Evolutionary conservation across 2,329 filamentous ascomycete genomes (phyloP).

Genomic region (Claviceps pazoutovae): DNA sequence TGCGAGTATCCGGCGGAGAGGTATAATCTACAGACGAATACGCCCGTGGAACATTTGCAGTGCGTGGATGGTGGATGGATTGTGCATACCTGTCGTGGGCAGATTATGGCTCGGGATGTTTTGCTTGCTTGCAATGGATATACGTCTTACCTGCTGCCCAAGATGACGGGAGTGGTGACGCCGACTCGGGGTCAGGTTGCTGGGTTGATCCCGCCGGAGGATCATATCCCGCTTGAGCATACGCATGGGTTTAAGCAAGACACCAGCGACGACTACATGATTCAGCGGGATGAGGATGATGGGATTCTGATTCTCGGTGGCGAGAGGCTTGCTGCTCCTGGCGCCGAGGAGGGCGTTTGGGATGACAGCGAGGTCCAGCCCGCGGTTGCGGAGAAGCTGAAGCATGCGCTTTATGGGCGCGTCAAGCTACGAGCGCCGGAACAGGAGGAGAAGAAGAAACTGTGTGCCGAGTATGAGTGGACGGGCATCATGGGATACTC

Average conservation of each 20-base stretch:
- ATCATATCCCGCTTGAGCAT: constrained; percentile 29
- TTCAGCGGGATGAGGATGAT: constrained; percentile 47
- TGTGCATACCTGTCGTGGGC: constrained; percentile 55
- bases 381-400: constrained; percentile 41
- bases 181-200: constrained; percentile 65
- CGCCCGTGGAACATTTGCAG: constrained; percentile 43
- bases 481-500: constrained; percentile 71
- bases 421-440: constrained; percentile 26
- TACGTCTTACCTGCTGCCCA: constrained; percentile 59
- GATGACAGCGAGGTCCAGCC: constrained; percentile 46
- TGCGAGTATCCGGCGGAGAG: constrained; percentile 19
- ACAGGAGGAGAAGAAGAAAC: constrained; percentile 22
- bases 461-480: constrained; percentile 51
- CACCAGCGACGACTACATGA: constrained; percentile 49
- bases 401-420: constrained; percentile 25
- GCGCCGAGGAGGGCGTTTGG: constrained; percentile 35
- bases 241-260: constrained; percentile 43
- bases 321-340: constrained; percentile 42
- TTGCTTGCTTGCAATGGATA: constrained; percentile 77
- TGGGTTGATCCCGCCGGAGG: constrained; percentile 43
- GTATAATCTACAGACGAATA: constrained; percentile 65
- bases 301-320: constrained; percentile 56
- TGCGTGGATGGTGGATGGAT: constrained; percentile 33
- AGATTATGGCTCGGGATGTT: constrained; percentile 46
- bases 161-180: constrained; percentile 56